Evolutionary conservation across 345 rosid genomes (phyloP), one percentile per base, ranked within the genome.

Genomic region (Pistacia vera): DNA sequence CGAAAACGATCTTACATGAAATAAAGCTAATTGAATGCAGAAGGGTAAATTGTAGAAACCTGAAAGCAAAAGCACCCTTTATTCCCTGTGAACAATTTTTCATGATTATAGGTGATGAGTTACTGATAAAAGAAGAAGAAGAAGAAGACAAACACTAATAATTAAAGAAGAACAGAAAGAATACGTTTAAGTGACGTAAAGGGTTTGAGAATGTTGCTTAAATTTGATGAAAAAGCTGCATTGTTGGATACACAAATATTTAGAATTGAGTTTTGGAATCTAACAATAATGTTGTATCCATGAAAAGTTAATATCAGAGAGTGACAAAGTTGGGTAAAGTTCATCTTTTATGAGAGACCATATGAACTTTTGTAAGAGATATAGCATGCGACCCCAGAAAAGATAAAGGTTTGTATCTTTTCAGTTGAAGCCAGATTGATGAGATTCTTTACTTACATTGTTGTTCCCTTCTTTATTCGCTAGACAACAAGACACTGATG

Each of bases 1-100:
- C 48, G 87, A 81, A 77, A 79, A 68, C 54, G 71, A 79, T 35
- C 16, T 30, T 48, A 66, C 85, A 59, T 8, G 33, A 36, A 62
- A 35, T 18, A 73, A 73, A 62, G 68, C 60, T 71, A 25, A 79
- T 16, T 22, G 70, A 71, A 54, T 46, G 35, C 59, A 33, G 22
- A 49, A 65, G 67, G 33, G 46, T 7, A 41, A 49, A 10, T 14
- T 51, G 16, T 51, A 25, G 36, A 76, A 35, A 18, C 63, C 33
- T 46, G 71, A 33, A 65, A 59, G 11, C 12, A 71, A 75, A 68
- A 41, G 70, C 52, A 5, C 25, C 17, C 38, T 48, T 54, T 44
- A 17, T 38, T 66, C 68, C 70, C 49, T 8, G 17, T 54, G 70
- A 41, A 41, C 8, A 41, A 7, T 62, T n/a, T 69, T 61, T 28